Conservation (phyloP, 1,284 basidiomycete genomes). For the Pseudozyma flocculosa region DNA sequence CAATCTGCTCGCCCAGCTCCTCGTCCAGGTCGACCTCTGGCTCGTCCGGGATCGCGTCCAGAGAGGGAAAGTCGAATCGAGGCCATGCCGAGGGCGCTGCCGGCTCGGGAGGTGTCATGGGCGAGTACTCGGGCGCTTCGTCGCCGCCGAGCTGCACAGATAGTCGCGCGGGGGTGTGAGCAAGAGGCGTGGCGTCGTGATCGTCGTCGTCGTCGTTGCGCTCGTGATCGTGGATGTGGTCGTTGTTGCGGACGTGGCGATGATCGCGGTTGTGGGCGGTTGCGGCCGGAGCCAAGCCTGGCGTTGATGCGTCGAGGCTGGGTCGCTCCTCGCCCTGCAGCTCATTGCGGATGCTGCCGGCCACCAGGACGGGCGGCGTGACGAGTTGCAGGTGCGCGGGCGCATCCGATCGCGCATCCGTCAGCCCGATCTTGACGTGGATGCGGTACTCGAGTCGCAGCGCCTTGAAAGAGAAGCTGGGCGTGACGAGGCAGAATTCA, state of each 20-base stretch:
- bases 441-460: constrained; percentile 31
- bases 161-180: constrained; percentile 23
- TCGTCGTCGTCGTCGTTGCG: constrained; percentile 13
- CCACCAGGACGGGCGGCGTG: constrained; percentile 29
- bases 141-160: constrained; percentile 15
- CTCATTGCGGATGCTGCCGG: constrained; percentile 7
- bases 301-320: not conserved
- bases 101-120: constrained; percentile 11
- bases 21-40: constrained; percentile 28
- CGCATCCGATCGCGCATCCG: not conserved
- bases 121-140: constrained; percentile 1
- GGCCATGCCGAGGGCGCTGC: not conserved
- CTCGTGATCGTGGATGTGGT: no score
- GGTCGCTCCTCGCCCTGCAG: not conserved
- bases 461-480: constrained; percentile 36
- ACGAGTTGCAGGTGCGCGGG: constrained; percentile 16
- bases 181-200: constrained; percentile 24
- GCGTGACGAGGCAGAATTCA: constrained; percentile 27
- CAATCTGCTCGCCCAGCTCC: constrained; percentile 30
- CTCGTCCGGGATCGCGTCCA: constrained; percentile 33
- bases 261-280: no score
- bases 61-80: constrained; percentile 24
- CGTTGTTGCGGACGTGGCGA: no score
- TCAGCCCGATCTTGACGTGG: constrained; percentile 20
- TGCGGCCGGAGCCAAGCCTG: no score